Evolutionary conservation across 805 yeast genomes (phyloP), one percentile per base, ranked within the genome.

Genomic region (Cyberlindnera nakhonratchasimensis): DNA sequence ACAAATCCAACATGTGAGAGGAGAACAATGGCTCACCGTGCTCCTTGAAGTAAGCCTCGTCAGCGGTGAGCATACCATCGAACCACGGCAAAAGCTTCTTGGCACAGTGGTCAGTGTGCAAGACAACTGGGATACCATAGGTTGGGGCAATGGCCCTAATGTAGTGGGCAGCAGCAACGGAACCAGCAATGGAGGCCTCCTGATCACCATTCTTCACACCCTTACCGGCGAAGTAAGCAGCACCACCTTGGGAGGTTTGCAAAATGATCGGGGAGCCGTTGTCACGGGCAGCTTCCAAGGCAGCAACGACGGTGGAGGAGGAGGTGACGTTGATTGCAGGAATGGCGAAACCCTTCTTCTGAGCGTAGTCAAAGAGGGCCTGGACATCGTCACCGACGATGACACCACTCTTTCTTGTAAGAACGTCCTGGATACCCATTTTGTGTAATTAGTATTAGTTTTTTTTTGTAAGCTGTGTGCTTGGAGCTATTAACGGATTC

Each of bases 181-280:
- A 72, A 72, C 99, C 99, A 47, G 81, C 82, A 71, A 93, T 86
- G 51, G 98, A 84, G 48, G 98, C 99, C 62, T 74, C 73, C 76
- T 93, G 98, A 77, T 87, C 83, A 62, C 76, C 77, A 86, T 93
- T 93, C 68, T 79, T 77, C 58, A 93, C 89, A 75, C 98, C 99
- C 82, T 93, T 93, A 75, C 99, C 99, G 54, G 99, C 99, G 68
- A 93, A 93, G 87, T 81, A 93, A 53, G 98, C 98, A 58, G 99
- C 96, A 78, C 99, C 99, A 76, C 99, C 99, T 71, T 93, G 89
- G 49, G 98, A 91, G 58, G 91, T 81, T 75, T 93, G 99, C 66
- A 93, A 74, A 67, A 93, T 87, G 72, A 93, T 89, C 74, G 99
- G 99, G 50, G 96, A 80, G 58, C 84, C 79, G 74, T 74, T 78